Conservation (phyloP, 2,329 filamentous ascomycete genomes). For the Colletotrichum euphorbiae region DNA sequence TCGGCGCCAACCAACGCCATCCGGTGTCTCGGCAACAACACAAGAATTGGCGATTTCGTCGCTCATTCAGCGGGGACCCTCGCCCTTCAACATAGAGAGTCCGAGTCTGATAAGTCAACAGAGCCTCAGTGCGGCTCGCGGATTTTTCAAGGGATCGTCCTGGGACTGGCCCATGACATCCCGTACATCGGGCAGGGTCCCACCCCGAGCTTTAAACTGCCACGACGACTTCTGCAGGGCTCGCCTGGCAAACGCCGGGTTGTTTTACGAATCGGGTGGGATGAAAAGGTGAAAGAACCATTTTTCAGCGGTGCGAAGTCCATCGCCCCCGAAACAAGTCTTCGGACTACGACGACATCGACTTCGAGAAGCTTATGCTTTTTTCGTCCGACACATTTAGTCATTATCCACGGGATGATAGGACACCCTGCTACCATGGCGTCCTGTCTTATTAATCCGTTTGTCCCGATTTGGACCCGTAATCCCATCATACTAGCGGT, state of each 20-base stretch:
- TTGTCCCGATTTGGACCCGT: conserved; percentile 6
- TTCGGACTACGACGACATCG: not conserved
- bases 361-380: conserved; percentile 1
- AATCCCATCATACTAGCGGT: not conserved
- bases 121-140: conserved; percentile 19
- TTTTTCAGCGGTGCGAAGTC: conserved; percentile 19
- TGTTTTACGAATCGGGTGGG: not conserved
- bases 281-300: not conserved
- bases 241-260: not conserved
- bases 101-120: not conserved
- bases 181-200: conserved; percentile 23
- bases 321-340: not conserved
- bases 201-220: conserved; percentile 9
- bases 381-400: conserved; percentile 9
- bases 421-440: conserved; percentile 1
- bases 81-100: not conserved
- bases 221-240: conserved; percentile 6
- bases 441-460: not conserved
- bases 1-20: not conserved
- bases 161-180: conserved; percentile 10
- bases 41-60: not conserved
- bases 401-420: conserved; percentile 15
- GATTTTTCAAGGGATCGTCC: conserved; percentile 5
- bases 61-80: conserved; percentile 18
- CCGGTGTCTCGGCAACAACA: not conserved